Percentiles rank a stretch among this genome's conserved stretches.
Conservation (phyloP, 352 stramenopile species). For the Phytophthora pistaciae region DNA sequence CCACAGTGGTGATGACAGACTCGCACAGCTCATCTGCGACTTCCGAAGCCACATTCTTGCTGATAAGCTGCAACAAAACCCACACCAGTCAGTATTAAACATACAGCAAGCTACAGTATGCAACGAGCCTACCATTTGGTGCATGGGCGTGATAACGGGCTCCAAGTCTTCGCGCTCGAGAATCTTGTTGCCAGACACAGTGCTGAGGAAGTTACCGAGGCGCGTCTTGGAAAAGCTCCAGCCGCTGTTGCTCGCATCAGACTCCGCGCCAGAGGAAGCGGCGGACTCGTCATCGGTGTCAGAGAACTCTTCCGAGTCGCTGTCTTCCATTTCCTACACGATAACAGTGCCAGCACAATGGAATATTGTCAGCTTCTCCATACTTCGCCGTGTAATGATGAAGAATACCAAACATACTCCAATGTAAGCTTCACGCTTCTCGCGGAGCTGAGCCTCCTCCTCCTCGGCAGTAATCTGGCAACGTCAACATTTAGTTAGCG, state of each 20-base stretch:
- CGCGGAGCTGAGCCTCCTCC: constrained; percentile 71
- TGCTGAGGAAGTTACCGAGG: constrained; percentile 83
- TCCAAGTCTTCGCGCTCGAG: constrained; percentile 94
- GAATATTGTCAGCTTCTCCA: constrained; percentile 4
- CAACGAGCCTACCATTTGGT: constrained; percentile 79
- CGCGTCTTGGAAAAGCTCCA: constrained; percentile 89
- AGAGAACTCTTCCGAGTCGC: constrained; percentile 69
- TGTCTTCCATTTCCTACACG: constrained; percentile 70
- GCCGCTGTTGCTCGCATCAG: constrained; percentile 59
- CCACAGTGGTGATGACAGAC: constrained; percentile 94
- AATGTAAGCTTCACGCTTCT: constrained; percentile 86
- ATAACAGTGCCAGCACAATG: neutral
- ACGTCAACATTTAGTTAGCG: constrained; percentile 14
- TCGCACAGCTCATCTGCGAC: constrained; percentile 96
- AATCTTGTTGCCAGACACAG: constrained; percentile 93
- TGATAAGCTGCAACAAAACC: constrained; percentile 83
- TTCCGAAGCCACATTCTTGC: constrained; percentile 98
- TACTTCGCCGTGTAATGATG: neutral
- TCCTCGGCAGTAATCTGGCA: constrained; percentile 69
- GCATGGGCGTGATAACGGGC: constrained; percentile 94
- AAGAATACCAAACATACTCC: constrained; percentile 52
- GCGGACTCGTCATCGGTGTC: constrained; percentile 81
- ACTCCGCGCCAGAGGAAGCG: constrained; percentile 74
- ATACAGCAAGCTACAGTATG: neutral
- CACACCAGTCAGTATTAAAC: neutral